phyloP scores from a whole-genome alignment of 2,329 filamentous ascomycete species.

The Diaporthe citrichinensis region DNA sequence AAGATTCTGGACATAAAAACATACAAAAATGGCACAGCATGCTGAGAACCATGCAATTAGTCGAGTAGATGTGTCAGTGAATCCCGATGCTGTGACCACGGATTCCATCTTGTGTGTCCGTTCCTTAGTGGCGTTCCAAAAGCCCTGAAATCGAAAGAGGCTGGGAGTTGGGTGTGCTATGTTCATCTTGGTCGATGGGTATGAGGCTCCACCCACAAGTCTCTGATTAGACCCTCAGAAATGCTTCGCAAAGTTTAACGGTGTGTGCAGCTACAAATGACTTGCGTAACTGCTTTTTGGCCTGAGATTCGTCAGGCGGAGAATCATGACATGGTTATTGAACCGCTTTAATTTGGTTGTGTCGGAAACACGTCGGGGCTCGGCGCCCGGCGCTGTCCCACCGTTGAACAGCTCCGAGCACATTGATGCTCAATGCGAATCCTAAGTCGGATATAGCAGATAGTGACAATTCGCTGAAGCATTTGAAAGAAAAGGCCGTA shows the following conservation, averaged over 20 bases:
- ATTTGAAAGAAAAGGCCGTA: fast-evolving
- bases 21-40: background rate
- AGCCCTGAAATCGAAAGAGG: background rate
- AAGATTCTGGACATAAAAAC: background rate
- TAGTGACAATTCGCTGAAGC: background rate
- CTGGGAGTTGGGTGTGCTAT: background rate
- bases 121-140: background rate
- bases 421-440: background rate
- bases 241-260: background rate
- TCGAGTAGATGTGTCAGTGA: no score
- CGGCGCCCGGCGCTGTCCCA: background rate
- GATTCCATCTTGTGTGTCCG: background rate
- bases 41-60: background rate
- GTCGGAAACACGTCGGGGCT: background rate
- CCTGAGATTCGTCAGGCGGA: background rate
- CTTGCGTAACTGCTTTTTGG: no score
- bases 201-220: background rate
- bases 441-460: no score
- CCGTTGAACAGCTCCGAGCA: background rate
- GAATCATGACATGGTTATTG: no score
- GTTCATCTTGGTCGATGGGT: background rate
- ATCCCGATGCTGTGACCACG: background rate
- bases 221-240: background rate
- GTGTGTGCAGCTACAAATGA: background rate
- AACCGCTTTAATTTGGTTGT: background rate